These are phyloP conservation scores for Sicyos baderoa DNA, from an alignment of 306 rosid species.

Conservation along the genomic window DNA sequence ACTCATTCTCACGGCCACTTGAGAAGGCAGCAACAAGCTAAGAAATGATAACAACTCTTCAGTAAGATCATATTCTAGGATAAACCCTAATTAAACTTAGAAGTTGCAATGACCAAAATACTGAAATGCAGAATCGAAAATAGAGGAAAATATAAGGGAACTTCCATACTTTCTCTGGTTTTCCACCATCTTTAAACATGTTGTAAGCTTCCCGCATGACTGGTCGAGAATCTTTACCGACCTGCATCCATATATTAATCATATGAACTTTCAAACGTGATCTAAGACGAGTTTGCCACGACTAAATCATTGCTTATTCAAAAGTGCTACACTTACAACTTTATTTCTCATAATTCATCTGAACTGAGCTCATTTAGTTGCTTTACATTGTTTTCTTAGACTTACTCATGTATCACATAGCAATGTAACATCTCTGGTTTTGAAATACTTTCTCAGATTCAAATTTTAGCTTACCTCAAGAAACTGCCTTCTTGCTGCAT, in stretches of 20 bases:
- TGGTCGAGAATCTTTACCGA: conserved; percentile 69
- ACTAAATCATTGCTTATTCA: neutral
- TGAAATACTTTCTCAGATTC: conserved; percentile 1
- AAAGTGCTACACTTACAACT: neutral
- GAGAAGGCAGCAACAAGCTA: conserved; percentile 79
- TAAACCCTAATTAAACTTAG: neutral
- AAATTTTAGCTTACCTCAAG: conserved; percentile 48
- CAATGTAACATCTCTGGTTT: neutral
- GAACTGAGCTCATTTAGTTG: neutral
- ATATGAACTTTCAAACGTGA: conserved; percentile 9
- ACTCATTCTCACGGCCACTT: conserved; percentile 45
- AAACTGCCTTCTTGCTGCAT: conserved; percentile 66
- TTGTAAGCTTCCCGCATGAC: conserved; percentile 69
- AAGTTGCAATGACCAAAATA: neutral
- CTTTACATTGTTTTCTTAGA: neutral
- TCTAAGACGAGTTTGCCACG: neutral
- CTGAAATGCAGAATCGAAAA: neutral
- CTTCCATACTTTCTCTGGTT: conserved; percentile 60
- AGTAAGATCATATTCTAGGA: conserved; percentile 19
- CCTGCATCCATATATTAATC: conserved; percentile 41
- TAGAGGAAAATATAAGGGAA: neutral
- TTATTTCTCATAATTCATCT: neutral
- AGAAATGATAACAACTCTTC: conserved; percentile 24
- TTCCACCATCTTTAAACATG: conserved; percentile 81
- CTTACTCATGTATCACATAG: neutral